Percentiles rank a stretch among this genome's conserved stretches.
Conservation (phyloP, 371 early-diverging fungal species). For the Mitosporidium daphniae region DNA sequence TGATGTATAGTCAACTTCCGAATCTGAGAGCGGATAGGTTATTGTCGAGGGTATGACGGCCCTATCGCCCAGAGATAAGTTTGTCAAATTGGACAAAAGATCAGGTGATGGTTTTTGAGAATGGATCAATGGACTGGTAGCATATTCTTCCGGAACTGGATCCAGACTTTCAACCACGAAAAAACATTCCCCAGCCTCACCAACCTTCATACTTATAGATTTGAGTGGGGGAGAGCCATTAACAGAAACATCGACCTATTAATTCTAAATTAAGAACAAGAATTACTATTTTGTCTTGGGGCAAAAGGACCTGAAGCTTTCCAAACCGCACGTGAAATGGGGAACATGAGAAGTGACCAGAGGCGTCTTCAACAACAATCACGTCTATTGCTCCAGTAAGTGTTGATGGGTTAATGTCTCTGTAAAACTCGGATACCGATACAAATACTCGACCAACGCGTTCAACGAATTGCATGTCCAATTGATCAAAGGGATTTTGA, state of each 20-base stretch:
- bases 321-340: slow-evolving; percentile 97
- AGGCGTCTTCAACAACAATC: slow-evolving; percentile 43
- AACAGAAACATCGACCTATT: slow-evolving; percentile 39
- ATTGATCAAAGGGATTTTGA: no score
- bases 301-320: slow-evolving; percentile 50
- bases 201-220: slow-evolving; percentile 41
- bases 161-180: slow-evolving; percentile 38
- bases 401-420: slow-evolving; percentile 79
- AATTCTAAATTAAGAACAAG: not conserved
- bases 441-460: no score
- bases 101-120: not conserved
- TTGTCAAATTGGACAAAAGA: no score
- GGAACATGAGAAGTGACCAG: slow-evolving; percentile 38
- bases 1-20: slow-evolving; percentile 3
- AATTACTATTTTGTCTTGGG: slow-evolving; percentile 37
- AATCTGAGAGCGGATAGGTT: slow-evolving; percentile 2
- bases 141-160: not conserved
- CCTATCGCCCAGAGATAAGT: not conserved
- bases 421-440: slow-evolving; percentile 65
- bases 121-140: not conserved
- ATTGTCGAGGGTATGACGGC: not conserved
- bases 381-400: slow-evolving; percentile 92
- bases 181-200: slow-evolving; percentile 89
- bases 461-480: no score
- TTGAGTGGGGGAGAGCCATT: slow-evolving; percentile 41